phyloP scores from a whole-genome alignment of 2,329 filamentous ascomycete genomes.

The Didymella sp. region DNA sequence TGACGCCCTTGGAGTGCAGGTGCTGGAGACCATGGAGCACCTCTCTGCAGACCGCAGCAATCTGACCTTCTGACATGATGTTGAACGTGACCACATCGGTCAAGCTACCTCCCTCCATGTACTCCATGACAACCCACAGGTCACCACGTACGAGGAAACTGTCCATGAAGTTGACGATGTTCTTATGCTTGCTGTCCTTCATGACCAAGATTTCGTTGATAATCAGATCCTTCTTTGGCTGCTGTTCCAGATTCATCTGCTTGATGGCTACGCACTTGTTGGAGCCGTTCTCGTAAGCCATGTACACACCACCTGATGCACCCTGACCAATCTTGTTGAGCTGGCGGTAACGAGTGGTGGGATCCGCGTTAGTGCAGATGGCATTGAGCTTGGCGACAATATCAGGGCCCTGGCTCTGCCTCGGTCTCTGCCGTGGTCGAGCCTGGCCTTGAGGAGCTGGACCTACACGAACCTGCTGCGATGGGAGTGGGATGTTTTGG shows the following conservation, averaged over 20 bases:
- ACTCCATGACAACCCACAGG: conserved; percentile 99
- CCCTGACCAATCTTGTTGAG: conserved; percentile 97
- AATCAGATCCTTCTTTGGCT: conserved; percentile 98
- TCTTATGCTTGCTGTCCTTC: conserved; percentile 98
- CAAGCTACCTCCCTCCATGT: conserved; percentile 97
- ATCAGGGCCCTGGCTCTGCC: conserved; percentile 82
- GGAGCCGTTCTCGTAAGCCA: conserved; percentile 81
- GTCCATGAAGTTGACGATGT: conserved; percentile 99
- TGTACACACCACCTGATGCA: conserved; percentile 94
- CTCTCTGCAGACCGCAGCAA: conserved; percentile 93
- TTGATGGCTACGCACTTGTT: conserved; percentile 97
- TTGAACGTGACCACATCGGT: conserved; percentile 99
- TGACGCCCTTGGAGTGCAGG: conserved; percentile 95
- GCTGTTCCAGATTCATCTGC: conserved; percentile 98
- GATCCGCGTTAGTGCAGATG: conserved; percentile 90
- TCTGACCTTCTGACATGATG: conserved; percentile 98
- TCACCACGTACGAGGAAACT: conserved; percentile 90
- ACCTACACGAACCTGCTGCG: conserved; percentile 58
- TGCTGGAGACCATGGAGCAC: conserved; percentile 91
- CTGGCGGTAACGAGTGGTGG: conserved; percentile 82
- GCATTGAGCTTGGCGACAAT: conserved; percentile 82
- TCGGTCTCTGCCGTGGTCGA: conserved; percentile 76
- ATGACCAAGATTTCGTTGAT: conserved; percentile 99
- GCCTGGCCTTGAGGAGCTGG: conserved; percentile 56
- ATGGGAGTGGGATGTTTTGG: conserved; percentile 54